Conservation (phyloP, 306 rosid species). For the Pterocarpus macrocarpus region DNA sequence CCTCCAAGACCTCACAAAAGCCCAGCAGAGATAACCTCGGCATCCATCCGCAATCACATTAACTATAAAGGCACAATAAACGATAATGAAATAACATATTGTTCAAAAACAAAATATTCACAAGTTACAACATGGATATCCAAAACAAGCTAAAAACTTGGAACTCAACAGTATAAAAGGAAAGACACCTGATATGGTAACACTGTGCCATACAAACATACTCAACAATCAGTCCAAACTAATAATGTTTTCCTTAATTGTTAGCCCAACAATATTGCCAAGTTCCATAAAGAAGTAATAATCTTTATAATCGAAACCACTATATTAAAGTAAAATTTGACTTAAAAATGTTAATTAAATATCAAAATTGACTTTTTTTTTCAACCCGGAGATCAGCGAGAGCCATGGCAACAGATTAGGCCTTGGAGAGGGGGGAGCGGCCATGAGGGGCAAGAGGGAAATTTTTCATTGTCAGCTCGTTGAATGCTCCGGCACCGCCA, state of each 20-base stretch:
- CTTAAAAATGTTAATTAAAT: not conserved
- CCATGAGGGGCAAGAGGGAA: constrained; percentile 73
- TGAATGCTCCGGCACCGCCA: constrained; percentile 73
- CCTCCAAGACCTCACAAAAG: constrained; percentile 71
- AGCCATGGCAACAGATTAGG: constrained; percentile 73
- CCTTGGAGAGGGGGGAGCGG: constrained; percentile 83
- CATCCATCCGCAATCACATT: constrained; percentile 78
- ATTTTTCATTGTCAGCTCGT: constrained; percentile 67
- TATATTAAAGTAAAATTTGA: not conserved
- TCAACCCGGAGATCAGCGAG: constrained; percentile 84
- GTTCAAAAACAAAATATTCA: constrained; percentile 1
- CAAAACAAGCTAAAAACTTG: too few relatives aligned
- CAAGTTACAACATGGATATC: too few relatives aligned
- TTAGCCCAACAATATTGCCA: not conserved
- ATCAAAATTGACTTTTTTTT: not conserved
- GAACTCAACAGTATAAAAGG: not conserved
- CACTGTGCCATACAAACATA: not conserved
- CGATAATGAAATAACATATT: constrained; percentile 30
- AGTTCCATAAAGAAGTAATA: not conserved
- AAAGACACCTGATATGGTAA: not conserved
- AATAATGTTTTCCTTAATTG: not conserved
- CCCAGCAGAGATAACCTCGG: constrained; percentile 89
- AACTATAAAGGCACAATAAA: constrained; percentile 55
- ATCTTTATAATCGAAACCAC: not conserved
- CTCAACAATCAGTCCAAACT: not conserved